Evolutionary conservation across 2,329 filamentous ascomycete species (phyloP).

Genomic region (Fusarium vanettenii): DNA sequence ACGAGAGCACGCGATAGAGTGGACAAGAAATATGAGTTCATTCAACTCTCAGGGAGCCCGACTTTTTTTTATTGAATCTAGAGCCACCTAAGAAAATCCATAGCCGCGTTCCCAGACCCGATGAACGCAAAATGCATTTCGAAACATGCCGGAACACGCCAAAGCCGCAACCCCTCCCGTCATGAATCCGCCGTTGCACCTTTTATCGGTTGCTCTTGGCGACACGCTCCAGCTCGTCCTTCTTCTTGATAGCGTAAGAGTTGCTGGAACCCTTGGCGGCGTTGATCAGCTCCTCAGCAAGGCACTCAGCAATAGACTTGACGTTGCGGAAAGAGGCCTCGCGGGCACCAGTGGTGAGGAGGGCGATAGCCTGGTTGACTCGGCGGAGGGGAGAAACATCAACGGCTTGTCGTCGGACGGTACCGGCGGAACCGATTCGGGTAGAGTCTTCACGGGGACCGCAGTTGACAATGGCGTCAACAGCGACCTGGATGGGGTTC

Average conservation of each 20-base stretch:
- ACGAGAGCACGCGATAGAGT: conserved; percentile 10
- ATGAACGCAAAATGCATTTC: conserved; percentile 61
- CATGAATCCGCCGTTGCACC: conserved; percentile 49
- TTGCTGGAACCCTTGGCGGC: conserved; percentile 99
- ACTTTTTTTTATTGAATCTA: conserved; percentile 58
- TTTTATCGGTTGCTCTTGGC: conserved; percentile 99
- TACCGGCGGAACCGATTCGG: conserved; percentile 99
- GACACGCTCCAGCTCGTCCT: conserved; percentile 99
- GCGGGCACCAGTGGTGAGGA: conserved; percentile 98
- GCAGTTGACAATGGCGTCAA: conserved; percentile 99
- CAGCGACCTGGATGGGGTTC: conserved; percentile 99
- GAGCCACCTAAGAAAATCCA: conserved; percentile 56
- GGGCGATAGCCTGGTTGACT: conserved; percentile 99
- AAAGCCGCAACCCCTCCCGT: conserved; percentile 54
- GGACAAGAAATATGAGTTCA: conserved; percentile 44
- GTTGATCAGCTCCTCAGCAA: conserved; percentile 99
- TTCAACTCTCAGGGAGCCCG: conserved; percentile 54
- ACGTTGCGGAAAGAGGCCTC: conserved; percentile 99
- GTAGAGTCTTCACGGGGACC: conserved; percentile 99
- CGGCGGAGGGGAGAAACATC: conserved; percentile 99
- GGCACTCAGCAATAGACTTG: conserved; percentile 99
- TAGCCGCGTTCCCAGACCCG: conserved; percentile 59
- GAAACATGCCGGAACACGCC: conserved; percentile 60
- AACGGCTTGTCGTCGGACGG: conserved; percentile 99
- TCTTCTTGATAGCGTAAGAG: conserved; percentile 99